A percentile compares a stretch with the other conserved stretches of the same genome.
Evolutionary conservation across 176 grass and related monocot genomes (phyloP).

Genomic region (Sorghum bicolor): Sorghum_bicolor_NCBIv3 NC_012871.2:72753001-72753500

Average conservation of each 20-base stretch:
- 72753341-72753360: neutral
- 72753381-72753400: neutral
- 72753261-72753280: slow-evolving; percentile 15
- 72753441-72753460: neutral
- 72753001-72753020: neutral
- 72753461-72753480: slow-evolving; percentile 1
- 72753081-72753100: neutral
- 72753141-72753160: neutral
- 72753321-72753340: slow-evolving; percentile 59
- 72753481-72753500: neutral
- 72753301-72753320: slow-evolving; percentile 45
- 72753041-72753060: neutral
- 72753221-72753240: slow-evolving; percentile 30
- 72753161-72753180: neutral
- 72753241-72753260: slow-evolving; percentile 5
- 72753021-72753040: neutral
- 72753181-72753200: neutral
- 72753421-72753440: neutral
- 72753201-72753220: neutral
- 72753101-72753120: neutral
- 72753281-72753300: slow-evolving; percentile 9
- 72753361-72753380: neutral
- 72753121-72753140: neutral
- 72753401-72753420: neutral
- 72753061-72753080: neutral